Base-by-base conservation (phyloP, 1,284 basidiomycete species). In the Microbotryum silenes-acaulis region DNA sequence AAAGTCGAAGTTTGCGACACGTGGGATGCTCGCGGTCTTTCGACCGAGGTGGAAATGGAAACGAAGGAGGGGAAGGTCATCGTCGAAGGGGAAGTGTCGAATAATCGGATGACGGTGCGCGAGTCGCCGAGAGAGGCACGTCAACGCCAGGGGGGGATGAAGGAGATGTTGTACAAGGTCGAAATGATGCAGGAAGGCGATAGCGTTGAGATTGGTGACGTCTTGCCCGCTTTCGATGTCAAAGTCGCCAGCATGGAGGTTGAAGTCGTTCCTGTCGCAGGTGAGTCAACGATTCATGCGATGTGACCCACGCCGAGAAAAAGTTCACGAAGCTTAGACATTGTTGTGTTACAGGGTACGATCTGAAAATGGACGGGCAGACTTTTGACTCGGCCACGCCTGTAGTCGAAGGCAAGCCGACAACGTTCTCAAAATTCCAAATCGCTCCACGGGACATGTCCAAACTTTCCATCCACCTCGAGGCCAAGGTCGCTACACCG, bases 191-290 rank as follows among this genome's bases (percentile, higher is more conserved):
- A 42, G 25, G 31, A 9, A 6, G 51, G 25, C 6, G 57, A 48
- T 12, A 25, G 18, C 2, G 31, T 53, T 6, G 23, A 33, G 27
- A 54, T 58, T 2, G 50, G 45, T 1, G 46, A 37, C n/a, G 42
- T 51, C 21, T 21, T 62, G 20, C 57, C 57, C 4, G 44, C 20
- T 27, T 44, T 62, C 6, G 50, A 25, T 21, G 10, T 14, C n/a
- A 29, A 47, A 25, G 57, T 62, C 14, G 61, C 53, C 14, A 46
- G 50, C 42, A 20, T 56, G 14, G 50, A 56, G 6, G 57, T 62
- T 4, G 31, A 31, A n/a, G 50, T 62, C 0, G 29, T 47, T 16
- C 50, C 37, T 8, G 48, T 54, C 10, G 45, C 55, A 56, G 61
- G 61, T 59, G 12, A 44, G 47, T 12, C 2, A 9, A 42, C 10